Evolutionary conservation across 306 rosid species (phyloP).

Genomic region (Crotalaria pallida): DNA sequence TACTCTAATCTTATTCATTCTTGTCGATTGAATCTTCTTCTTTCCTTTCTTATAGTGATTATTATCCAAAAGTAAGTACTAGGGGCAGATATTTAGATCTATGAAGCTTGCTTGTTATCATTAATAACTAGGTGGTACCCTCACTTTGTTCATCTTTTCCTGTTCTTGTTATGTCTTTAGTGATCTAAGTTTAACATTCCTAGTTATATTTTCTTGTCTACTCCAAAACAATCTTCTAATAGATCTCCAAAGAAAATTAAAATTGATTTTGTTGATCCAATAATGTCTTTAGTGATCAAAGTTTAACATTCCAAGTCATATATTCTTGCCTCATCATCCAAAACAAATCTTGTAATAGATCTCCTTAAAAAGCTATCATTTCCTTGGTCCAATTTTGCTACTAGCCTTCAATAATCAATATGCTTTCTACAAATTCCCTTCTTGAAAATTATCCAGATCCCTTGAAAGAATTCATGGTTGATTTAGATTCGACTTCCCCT

Average conservation of each 20-base stretch:
- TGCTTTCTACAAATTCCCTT: constrained; percentile 35
- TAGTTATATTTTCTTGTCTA: not conserved
- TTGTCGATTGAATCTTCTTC: not conserved
- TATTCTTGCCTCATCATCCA: not conserved
- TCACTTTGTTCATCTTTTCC: not conserved
- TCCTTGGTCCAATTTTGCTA: not conserved
- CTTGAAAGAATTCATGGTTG: constrained; percentile 16
- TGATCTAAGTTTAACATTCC: not conserved
- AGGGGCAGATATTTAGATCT: not conserved
- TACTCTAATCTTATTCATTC: not conserved
- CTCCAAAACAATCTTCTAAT: not conserved
- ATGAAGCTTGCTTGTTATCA: constrained; percentile 10
- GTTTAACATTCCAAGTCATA: not conserved
- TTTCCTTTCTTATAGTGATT: not conserved
- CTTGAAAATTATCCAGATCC: constrained; percentile 27
- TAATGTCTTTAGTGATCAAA: too few species aligned
- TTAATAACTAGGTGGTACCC: not conserved
- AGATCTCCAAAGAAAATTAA: not conserved
- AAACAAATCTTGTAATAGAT: not conserved
- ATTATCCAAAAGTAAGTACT: not conserved
- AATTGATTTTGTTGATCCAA: not conserved
- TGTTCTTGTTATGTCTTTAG: not conserved
- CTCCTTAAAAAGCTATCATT: not conserved
- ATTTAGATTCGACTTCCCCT: constrained; percentile 25
- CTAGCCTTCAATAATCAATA: constrained; percentile 18